A percentile compares a stretch with the other conserved stretches of the same genome.
Evolutionary conservation across 805 yeast genomes (phyloP).

Genomic region (Wickerhamiella australiensis): DNA sequence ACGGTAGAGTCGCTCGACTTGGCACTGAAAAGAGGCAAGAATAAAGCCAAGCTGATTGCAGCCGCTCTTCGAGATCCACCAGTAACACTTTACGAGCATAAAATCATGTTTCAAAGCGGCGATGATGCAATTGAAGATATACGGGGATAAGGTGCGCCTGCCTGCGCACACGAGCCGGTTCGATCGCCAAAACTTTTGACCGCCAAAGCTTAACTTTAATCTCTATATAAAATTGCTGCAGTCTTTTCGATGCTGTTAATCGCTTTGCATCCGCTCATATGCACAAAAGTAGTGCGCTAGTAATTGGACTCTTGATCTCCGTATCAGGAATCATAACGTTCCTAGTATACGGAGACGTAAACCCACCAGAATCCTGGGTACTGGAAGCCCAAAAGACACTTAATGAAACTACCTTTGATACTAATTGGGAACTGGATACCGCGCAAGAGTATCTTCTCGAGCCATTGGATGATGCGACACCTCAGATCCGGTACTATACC

Average conservation of each 20-base stretch:
- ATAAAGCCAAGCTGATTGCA: constrained; percentile 46
- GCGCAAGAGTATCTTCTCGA: constrained; percentile 20
- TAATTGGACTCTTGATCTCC: neutral
- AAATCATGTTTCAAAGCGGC: constrained; percentile 22
- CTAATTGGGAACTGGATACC: constrained; percentile 26
- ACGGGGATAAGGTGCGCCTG: neutral
- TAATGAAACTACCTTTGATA: neutral
- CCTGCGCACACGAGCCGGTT: too few relatives aligned
- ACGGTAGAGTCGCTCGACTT: constrained; percentile 47
- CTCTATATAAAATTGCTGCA: neutral
- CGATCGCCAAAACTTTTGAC: too few relatives aligned
- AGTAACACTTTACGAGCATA: constrained; percentile 30
- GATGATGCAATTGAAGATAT: constrained; percentile 30
- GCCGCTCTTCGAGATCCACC: constrained; percentile 23
- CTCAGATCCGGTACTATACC: constrained; percentile 18
- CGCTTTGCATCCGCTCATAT: too few relatives aligned
- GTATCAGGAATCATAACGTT: neutral
- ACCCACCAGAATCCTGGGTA: neutral
- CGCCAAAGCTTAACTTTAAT: neutral
- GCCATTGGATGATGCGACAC: constrained; percentile 3
- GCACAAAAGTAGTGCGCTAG: neutral
- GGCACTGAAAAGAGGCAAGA: constrained; percentile 42
- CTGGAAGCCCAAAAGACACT: neutral
- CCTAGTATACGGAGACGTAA: neutral
- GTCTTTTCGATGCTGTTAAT: too few relatives aligned